These are phyloP conservation scores for Schizosaccharomyces japonicus DNA, from an alignment of 805 yeast genomes.

Conservation along the genomic window DNA sequence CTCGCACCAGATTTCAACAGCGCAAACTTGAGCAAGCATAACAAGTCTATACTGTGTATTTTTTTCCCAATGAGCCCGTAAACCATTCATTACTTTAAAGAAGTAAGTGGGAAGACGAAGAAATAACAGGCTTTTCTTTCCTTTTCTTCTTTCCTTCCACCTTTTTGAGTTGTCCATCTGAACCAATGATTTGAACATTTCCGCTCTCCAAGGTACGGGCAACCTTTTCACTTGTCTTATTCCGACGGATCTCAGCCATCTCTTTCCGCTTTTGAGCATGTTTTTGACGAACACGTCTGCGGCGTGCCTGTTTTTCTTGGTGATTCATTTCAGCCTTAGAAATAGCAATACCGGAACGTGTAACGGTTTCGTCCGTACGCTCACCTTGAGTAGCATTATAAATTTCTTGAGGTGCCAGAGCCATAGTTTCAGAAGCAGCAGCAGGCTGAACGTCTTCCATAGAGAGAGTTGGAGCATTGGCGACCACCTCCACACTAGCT, in stretches of 20 bases:
- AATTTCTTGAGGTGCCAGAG: constrained; percentile 87
- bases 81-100: no score
- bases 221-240: background rate
- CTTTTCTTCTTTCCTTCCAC: background rate
- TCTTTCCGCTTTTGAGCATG: background rate
- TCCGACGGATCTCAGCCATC: constrained; percentile 1
- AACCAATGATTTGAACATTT: constrained; percentile 3
- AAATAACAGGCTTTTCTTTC: background rate
- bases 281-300: background rate
- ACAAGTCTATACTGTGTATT: no score
- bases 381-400: constrained; percentile 17
- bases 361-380: background rate
- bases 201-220: background rate
- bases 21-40: no score
- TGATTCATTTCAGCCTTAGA: constrained; percentile 3
- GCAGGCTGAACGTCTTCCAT: constrained; percentile 96
- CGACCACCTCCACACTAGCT: constrained; percentile 56
- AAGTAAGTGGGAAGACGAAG: no score
- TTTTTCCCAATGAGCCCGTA: no score
- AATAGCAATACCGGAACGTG: constrained; percentile 3
- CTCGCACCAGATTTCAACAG: no score
- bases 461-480: constrained; percentile 54
- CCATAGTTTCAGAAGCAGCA: constrained; percentile 33
- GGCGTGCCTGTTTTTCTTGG: background rate
- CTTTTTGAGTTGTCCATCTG: background rate